Conservation (phyloP, 129 eudicot genomes). For the Centella asiatica region DNA sequence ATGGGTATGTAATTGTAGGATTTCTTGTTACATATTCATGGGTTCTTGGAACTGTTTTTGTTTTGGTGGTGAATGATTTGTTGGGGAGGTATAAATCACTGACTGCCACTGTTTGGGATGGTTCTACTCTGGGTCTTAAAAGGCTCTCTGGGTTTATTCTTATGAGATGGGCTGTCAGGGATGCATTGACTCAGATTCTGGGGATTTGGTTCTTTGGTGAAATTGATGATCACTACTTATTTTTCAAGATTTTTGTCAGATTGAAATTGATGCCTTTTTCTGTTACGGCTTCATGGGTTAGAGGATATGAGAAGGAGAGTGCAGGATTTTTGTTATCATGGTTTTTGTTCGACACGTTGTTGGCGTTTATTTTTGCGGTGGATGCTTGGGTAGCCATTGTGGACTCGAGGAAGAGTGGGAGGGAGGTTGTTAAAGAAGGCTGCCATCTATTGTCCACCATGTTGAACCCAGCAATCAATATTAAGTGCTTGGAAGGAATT, state of each 20-base stretch:
- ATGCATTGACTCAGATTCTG: conserved; percentile 72
- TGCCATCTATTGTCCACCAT: conserved; percentile 56
- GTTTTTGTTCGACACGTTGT: conserved; percentile 64
- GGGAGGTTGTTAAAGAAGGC: conserved; percentile 86
- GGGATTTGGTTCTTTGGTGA: conserved; percentile 87
- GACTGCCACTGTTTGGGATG: conserved; percentile 57
- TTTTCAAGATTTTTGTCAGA: conserved; percentile 83
- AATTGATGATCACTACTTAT: conserved; percentile 84
- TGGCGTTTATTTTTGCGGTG: conserved; percentile 67
- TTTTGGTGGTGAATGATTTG: conserved; percentile 61
- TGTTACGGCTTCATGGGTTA: conserved; percentile 54
- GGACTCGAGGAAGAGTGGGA: conserved; percentile 71
- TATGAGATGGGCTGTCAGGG: conserved; percentile 93
- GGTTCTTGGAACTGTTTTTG: conserved; percentile 68
- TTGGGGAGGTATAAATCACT: conserved; percentile 51
- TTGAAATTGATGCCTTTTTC: conserved; percentile 96
- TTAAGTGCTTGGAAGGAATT: conserved; percentile 72
- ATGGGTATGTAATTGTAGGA: conserved; percentile 70
- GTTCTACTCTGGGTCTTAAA: conserved; percentile 67
- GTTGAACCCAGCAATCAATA: conserved; percentile 61
- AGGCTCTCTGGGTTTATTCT: conserved; percentile 72
- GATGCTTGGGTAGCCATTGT: conserved; percentile 90
- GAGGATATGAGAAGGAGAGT: conserved; percentile 61
- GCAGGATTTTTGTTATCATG: conserved; percentile 62
- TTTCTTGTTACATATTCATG: conserved; percentile 84